Base-by-base conservation (phyloP, 495 filamentous ascomycete species). In the Penicillium pulvis region DNA sequence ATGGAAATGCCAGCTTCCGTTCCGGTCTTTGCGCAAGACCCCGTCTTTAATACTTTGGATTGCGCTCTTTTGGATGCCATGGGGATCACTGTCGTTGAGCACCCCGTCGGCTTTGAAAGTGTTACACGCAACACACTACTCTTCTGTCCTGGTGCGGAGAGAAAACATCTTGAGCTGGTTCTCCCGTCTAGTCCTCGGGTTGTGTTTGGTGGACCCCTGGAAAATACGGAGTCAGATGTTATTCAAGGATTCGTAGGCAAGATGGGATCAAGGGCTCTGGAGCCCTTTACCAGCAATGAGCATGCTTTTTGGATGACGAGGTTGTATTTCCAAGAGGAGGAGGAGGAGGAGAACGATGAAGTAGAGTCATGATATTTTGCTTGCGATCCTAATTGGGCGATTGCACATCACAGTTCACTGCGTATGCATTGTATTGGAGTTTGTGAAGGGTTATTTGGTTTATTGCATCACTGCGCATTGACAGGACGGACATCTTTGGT, bases 1-100 rank as follows among this genome's bases (percentile, higher is more conserved):
- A 36, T 14, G 19, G 30, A 35, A 42, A 19, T 17, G 1, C n/a
- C 24, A 10, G 14, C 26, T 14, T 31, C 51, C 4, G 20, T 68
- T 30, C 69, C 71, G 28, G 73, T 83, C 49, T 71, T 83, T 59
- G 81, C 87, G 23, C 90, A 93, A 74, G 90, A 93, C 49, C 90
- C 90, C 7, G 64, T 82, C 60, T 91, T 91, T 73, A 90, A 84
- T 52, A 44, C 68, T 8, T 68, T 80, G 7, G 90, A 93, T 63
- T 78, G 74, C 24, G 61, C 69, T 0, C 87, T 90, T 56, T 79
- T 91, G 41, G 35, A 59, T 0, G 71, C 63, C 11, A 71, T 86
- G 1, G 77, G 76, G 20, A 79, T 88, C 33, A 71, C 72, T 20
- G 81, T 86, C 12, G 78, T 88, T 33, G 61, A 83, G 3, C 74